Base-by-base conservation (phyloP, 352 stramenopile genomes). In the Vaucheria bursata region DNA sequence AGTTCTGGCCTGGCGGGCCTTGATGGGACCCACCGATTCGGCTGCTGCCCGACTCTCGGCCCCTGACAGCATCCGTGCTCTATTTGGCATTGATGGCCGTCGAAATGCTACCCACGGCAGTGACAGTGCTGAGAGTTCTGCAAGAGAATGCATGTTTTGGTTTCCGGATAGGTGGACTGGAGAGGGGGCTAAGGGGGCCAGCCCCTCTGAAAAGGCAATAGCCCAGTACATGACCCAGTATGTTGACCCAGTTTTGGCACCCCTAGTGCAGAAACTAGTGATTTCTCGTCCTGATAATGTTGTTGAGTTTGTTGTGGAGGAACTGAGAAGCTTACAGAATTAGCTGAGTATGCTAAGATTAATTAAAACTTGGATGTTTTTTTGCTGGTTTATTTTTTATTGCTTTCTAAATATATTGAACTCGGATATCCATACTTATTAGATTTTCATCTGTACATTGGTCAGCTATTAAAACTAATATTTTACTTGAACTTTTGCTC, bases 11-110 rank as follows among this genome's bases (percentile, higher is more conserved):
- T 94, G 91, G 89, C 85, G 89, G 3, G 85, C 71, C 0, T 79
- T 93, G 36, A 89, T 92, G 86, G 90, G 90, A 0, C 89, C 90
- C 7, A 93, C 90, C 8, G 91, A 94, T 78, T 85, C 87, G 8
- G 68, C 82, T 5, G 79, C 71, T 39, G 90, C 90, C 1, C 78
- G 86, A 0, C 75, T 86, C 37, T 87, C 79, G 0, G 77, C 87
- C 34, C 86, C 88, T 7, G 12, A 71, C 1, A 74, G 4, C 0
- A 79, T 94, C 12, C 34, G 88, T 32, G 90, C 88, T 6, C 65
- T 92, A 0, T 94, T 88, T 39, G 90, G 90, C 0, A 83, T 90
- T 6, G 88, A 88, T 49, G 40, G 84, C 0, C 75, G 86, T 0
- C 85, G 87, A 18, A 93, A 92, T 45, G 90, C 88, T 0, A 83